These are phyloP conservation scores for Mycena metata DNA, from an alignment of 768 basidiomycete genomes.

Conservation along the genomic window DNA sequence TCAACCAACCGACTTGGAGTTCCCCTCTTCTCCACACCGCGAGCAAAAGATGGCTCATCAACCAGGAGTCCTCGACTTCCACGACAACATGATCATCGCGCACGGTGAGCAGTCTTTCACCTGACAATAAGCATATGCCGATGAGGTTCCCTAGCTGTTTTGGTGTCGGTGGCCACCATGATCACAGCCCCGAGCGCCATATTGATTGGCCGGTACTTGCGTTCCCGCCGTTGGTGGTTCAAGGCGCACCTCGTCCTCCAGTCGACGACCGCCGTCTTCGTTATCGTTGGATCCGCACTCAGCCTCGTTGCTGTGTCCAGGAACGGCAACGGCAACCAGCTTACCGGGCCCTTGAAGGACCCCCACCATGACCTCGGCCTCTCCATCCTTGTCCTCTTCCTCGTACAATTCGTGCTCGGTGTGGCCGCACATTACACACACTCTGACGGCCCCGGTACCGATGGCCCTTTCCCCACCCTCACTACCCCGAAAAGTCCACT, in stretches of 20 bases:
- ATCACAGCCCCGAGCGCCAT: constrained; percentile 37
- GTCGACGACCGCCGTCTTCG: constrained; percentile 27
- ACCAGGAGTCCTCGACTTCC: constrained; percentile 25
- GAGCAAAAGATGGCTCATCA: constrained; percentile 4
- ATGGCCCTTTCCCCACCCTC: constrained; percentile 30
- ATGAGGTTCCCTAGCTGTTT: constrained; percentile 23
- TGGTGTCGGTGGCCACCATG: constrained; percentile 31
- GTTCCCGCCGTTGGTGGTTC: constrained; percentile 37
- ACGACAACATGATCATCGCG: constrained; percentile 36
- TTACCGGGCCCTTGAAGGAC: constrained; percentile 31
- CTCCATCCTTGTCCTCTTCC: constrained; percentile 33
- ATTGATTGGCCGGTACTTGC: constrained; percentile 38
- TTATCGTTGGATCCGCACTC: constrained; percentile 25
- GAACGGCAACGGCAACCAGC: constrained; percentile 33
- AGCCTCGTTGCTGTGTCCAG: constrained; percentile 28
- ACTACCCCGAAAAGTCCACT: constrained; percentile 35
- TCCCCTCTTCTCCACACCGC: neutral
- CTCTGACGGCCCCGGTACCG: constrained; percentile 23
- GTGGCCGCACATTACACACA: constrained; percentile 38
- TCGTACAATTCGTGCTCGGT: constrained; percentile 34
- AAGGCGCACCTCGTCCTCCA: constrained; percentile 34
- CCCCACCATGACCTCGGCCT: constrained; percentile 40
- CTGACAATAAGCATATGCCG: neutral
- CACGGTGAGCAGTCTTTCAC: constrained; percentile 24
- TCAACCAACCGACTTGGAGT: neutral